phyloP scores from a whole-genome alignment of 1,139 yeast species.

The Debaryomyces nepalensis region DNA sequence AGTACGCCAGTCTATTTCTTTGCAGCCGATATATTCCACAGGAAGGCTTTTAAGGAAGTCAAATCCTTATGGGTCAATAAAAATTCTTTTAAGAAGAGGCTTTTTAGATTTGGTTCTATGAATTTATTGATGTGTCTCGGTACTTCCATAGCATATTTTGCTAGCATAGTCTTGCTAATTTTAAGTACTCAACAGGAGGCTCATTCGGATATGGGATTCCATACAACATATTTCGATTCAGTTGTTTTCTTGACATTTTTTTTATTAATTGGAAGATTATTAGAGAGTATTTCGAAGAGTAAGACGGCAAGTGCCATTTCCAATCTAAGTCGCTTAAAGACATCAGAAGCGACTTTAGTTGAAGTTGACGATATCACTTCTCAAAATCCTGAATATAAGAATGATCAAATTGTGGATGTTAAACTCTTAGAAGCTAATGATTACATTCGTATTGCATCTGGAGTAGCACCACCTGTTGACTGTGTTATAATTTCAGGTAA shows the following conservation, averaged over 20 bases:
- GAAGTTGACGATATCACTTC: conserved; percentile 27
- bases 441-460: conserved; percentile 59
- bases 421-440: conserved; percentile 69
- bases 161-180: conserved; percentile 62
- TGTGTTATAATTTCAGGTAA: conserved; percentile 62
- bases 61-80: conserved; percentile 59
- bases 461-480: conserved; percentile 76
- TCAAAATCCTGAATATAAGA: conserved; percentile 24
- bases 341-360: conserved; percentile 54
- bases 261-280: conserved; percentile 67
- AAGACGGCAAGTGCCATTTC: conserved; percentile 72
- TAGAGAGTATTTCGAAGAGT: conserved; percentile 68
- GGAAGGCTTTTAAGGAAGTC: conserved; percentile 65
- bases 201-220: conserved; percentile 44
- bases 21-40: conserved; percentile 74
- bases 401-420: conserved; percentile 47
- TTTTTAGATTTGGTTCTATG: conserved; percentile 79
- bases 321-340: conserved; percentile 54
- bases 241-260: conserved; percentile 77
- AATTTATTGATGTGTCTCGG: conserved; percentile 73
- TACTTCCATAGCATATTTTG: conserved; percentile 71
- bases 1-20: conserved; percentile 77
- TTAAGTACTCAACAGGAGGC: conserved; percentile 49
- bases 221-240: conserved; percentile 76
- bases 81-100: conserved; percentile 58